A percentile compares a stretch with the other conserved stretches of the same genome.
Conservation (phyloP, 2,329 filamentous ascomycete species). For the Phaeosphaeria sp. region DNA sequence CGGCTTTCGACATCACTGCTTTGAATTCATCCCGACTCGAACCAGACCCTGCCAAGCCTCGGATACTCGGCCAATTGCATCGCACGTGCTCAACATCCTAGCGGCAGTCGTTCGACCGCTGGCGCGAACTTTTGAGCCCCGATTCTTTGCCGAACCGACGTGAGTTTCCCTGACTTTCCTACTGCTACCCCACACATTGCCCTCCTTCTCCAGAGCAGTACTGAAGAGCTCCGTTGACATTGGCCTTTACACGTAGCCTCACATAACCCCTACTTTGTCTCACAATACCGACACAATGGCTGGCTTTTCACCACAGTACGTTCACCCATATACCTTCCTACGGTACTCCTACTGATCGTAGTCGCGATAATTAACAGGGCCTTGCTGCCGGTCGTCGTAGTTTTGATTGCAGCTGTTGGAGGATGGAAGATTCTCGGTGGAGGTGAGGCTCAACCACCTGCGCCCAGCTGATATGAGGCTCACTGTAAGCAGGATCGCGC, state of each 20-base stretch:
- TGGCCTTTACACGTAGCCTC: not conserved
- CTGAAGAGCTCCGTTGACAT: constrained; percentile 3
- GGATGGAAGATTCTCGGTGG: constrained; percentile 74
- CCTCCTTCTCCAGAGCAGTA: not conserved
- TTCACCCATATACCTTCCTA: constrained; percentile 84
- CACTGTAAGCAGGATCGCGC: constrained; percentile 17
- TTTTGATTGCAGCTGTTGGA: constrained; percentile 70
- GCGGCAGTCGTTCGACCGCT: constrained; percentile 14
- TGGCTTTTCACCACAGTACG: constrained; percentile 62
- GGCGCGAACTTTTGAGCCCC: constrained; percentile 18
- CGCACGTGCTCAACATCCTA: not conserved
- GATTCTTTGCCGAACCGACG: constrained; percentile 15
- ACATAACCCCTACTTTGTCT: not conserved
- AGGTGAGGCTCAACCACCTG: constrained; percentile 60
- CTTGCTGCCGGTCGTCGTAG: constrained; percentile 70
- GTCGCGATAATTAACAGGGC: constrained; percentile 78
- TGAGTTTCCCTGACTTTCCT: not conserved
- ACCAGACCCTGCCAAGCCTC: constrained; percentile 28
- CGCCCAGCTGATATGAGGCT: not conserved
- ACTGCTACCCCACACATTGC: constrained; percentile 9
- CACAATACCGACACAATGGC: constrained; percentile 17
- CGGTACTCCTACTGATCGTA: constrained; percentile 77
- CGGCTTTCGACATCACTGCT: not conserved
- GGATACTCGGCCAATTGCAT: constrained; percentile 23
- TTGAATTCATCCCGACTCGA: not conserved